Evolutionary conservation across 805 yeast species (phyloP).

Genomic region (Lipomyces chichibuensis): DNA sequence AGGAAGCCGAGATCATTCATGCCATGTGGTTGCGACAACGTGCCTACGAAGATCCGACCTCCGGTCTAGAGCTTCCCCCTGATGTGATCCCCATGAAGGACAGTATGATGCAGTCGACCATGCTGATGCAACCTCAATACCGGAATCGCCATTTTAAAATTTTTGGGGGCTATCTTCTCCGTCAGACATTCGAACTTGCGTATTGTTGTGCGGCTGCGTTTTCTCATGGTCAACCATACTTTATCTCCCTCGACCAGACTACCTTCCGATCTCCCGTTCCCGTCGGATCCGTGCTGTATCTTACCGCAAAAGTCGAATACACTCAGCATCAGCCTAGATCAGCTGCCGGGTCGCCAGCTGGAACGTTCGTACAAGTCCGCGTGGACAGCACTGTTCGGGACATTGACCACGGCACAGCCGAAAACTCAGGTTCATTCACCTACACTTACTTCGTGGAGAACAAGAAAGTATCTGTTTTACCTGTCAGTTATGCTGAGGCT

Average conservation of each 20-base stretch:
- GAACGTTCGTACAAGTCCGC: constrained; percentile 85
- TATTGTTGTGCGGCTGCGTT: constrained; percentile 92
- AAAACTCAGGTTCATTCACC: constrained; percentile 83
- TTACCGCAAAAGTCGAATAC: constrained; percentile 81
- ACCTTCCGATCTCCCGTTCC: constrained; percentile 95
- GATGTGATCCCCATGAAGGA: constrained; percentile 55
- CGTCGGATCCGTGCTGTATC: constrained; percentile 84
- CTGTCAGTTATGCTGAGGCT: constrained; percentile 89
- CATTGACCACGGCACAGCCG: constrained; percentile 61
- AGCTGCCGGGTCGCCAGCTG: constrained; percentile 44
- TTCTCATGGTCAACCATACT: constrained; percentile 81
- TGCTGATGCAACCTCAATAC: constrained; percentile 95
- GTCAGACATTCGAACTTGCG: constrained; percentile 92
- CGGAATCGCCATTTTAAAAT: constrained; percentile 92
- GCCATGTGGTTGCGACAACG: constrained; percentile 60
- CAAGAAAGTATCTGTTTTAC: constrained; percentile 67
- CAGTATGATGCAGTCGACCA: constrained; percentile 70
- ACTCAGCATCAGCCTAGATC: constrained; percentile 48
- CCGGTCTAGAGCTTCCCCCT: constrained; percentile 37
- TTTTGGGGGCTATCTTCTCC: constrained; percentile 90
- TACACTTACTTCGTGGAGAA: constrained; percentile 76
- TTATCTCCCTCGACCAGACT: constrained; percentile 86
- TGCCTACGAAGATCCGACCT: constrained; percentile 31
- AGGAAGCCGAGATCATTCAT: constrained; percentile 75
- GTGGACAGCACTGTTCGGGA: constrained; percentile 80